Conservation (phyloP, 2,329 filamentous ascomycete genomes). For the Pseudomassariella vexata region DNA sequence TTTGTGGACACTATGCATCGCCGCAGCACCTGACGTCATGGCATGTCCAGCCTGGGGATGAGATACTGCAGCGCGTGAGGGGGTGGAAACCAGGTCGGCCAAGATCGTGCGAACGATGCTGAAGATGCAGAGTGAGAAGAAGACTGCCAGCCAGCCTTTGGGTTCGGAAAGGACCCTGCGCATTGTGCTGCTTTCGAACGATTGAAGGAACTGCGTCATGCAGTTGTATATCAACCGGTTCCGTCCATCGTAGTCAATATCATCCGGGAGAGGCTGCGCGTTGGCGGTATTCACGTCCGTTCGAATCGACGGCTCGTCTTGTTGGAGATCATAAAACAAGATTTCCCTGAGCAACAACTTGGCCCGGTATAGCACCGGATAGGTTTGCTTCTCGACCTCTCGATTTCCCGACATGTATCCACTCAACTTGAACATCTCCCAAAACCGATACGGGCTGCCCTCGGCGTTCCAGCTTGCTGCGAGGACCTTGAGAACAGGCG, state of each 20-base stretch:
- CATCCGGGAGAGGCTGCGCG: constrained; percentile 29
- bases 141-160: constrained; percentile 44
- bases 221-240: constrained; percentile 43
- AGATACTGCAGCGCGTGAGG: constrained; percentile 16
- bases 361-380: constrained; percentile 46
- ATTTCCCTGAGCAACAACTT: constrained; percentile 51
- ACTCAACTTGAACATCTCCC: constrained; percentile 45
- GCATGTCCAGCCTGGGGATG: constrained; percentile 18
- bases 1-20: constrained; percentile 45
- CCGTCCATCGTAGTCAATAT: constrained; percentile 41
- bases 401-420: constrained; percentile 42
- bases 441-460: constrained; percentile 43
- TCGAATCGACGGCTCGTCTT: constrained; percentile 39
- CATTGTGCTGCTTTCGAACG: constrained; percentile 41
- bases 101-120: constrained; percentile 48
- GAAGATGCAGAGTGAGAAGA: constrained; percentile 53
- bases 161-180: constrained; percentile 31
- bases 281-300: constrained; percentile 27
- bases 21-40: constrained; percentile 19
- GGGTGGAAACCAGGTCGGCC: constrained; percentile 35
- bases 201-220: constrained; percentile 45
- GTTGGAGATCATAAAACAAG: constrained; percentile 47
- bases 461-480: constrained; percentile 46
- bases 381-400: constrained; percentile 40
- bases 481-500: constrained; percentile 44